These are phyloP conservation scores for Leishmania guyanensis DNA, from an alignment of 208 protist genomes.

Conservation along the genomic window DNA sequence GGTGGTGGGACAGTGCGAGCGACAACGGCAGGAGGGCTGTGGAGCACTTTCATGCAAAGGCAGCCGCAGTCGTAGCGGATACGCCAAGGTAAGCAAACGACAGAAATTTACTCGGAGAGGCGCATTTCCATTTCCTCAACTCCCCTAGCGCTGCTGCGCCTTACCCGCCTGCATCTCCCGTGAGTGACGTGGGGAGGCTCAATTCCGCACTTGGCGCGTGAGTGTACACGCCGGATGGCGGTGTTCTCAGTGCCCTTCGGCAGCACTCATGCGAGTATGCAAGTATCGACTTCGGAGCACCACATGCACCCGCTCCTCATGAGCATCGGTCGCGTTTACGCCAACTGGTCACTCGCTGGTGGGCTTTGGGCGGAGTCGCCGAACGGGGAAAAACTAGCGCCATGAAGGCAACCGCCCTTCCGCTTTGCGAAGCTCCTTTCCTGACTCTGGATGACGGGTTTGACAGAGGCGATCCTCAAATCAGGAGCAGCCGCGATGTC, in stretches of 20 bases:
- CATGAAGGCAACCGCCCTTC: no score
- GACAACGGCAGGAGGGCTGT: no score
- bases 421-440: no score
- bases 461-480: no score
- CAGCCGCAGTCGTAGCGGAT: background rate
- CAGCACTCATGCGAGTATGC: background rate
- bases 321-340: background rate
- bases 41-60: background rate
- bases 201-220: background rate
- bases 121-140: background rate
- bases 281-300: background rate
- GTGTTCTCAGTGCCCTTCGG: background rate
- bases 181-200: background rate
- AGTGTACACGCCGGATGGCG: background rate
- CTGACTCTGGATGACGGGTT: no score
- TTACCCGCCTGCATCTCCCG: background rate
- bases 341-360: no score
- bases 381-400: no score
- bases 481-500: no score
- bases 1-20: background rate
- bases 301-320: background rate
- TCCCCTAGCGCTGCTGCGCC: background rate
- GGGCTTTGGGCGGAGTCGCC: no score
- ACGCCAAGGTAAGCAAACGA: background rate
- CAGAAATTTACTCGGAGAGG: background rate